A percentile compares a stretch with the other conserved stretches of the same genome.
These are phyloP conservation scores for Leccinum boreale DNA, from an alignment of 768 basidiomycete species.

Conservation along the genomic window DNA sequence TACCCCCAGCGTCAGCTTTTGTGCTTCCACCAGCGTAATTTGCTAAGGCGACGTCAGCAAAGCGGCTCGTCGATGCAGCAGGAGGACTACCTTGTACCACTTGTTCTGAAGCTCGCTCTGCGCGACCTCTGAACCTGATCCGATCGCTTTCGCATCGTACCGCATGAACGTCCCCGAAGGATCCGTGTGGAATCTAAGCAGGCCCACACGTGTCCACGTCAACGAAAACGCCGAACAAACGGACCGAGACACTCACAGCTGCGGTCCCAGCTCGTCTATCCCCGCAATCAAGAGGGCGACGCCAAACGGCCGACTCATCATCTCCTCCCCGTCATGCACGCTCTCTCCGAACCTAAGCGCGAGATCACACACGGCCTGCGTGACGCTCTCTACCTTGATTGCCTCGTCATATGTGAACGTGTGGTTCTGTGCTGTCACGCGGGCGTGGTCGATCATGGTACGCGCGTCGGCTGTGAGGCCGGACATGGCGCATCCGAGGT, in stretches of 20 bases:
- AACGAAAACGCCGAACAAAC: neutral
- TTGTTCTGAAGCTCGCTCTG: conserved; percentile 97
- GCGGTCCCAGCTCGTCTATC: conserved; percentile 92
- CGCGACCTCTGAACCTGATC: conserved; percentile 95
- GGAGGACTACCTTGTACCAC: conserved; percentile 77
- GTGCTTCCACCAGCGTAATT: conserved; percentile 89
- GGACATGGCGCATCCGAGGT: conserved; percentile 98
- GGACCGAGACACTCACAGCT: conserved; percentile 62
- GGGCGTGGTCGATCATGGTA: conserved; percentile 99
- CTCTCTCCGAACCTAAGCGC: conserved; percentile 98
- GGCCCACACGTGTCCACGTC: neutral
- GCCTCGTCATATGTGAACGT: conserved; percentile 94
- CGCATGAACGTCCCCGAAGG: conserved; percentile 97
- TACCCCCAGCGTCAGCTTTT: conserved; percentile 80
- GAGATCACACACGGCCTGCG: conserved; percentile 97
- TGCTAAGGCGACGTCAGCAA: conserved; percentile 47
- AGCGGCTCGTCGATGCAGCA: neutral
- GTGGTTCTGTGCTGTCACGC: conserved; percentile 95
- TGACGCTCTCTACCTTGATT: conserved; percentile 97
- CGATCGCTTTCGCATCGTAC: conserved; percentile 98
- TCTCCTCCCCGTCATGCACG: conserved; percentile 96
- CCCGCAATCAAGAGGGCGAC: conserved; percentile 98
- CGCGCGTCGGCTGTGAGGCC: conserved; percentile 96
- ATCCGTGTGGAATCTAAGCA: conserved; percentile 88
- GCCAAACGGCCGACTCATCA: conserved; percentile 99